Evolutionary conservation across 805 yeast genomes (phyloP), one percentile per base, ranked within the genome.

Genomic region (Pichia insulana): DNA sequence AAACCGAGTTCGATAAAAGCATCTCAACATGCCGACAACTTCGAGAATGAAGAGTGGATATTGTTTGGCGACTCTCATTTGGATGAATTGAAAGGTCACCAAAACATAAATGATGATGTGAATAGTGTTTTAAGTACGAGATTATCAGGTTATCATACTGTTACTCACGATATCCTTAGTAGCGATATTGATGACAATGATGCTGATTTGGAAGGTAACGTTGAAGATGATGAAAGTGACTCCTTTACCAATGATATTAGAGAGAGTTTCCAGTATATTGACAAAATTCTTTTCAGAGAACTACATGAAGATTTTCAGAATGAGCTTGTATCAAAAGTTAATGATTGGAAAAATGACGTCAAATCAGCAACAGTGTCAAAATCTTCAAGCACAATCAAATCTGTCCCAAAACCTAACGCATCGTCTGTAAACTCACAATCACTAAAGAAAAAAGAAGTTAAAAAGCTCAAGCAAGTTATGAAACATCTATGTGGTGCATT

Each of bases 181-280:
- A 22, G 25, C 0, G 54, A 50, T 16, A 58, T 52, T 34, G 59
- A 58, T 27, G 63, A 61, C 33, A 53, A 54, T 8, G 39, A 57
- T 25, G 51, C 58, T 13, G 61, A 60, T 20, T 56, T 57, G 13
- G 54, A 52, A 8, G 57, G 56, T 31, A 48, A 32, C 19, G 35
- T 5, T 4, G 12, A 32, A 8, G 35, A 32, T 12, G 35, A 12
- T 12, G 35, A 32, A 4, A 12, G n/a, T 16, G 35, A 32, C 11
- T 32, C 35, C 12, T 19, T 32, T 18, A 16, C n/a, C 18, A 11
- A 16, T 16, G 35, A 16, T 32, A 16, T 32, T n/a, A 16, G 35
- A 32, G 35, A 32, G 7, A 32, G 35, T 11, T 17, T 43, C 2
- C 3, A 36, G 4, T 16, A 5, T 8, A 11, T 43, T 4, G 16